phyloP scores from a whole-genome alignment of 2,329 filamentous ascomycete genomes.

The Colletotrichum caudatum region DNA sequence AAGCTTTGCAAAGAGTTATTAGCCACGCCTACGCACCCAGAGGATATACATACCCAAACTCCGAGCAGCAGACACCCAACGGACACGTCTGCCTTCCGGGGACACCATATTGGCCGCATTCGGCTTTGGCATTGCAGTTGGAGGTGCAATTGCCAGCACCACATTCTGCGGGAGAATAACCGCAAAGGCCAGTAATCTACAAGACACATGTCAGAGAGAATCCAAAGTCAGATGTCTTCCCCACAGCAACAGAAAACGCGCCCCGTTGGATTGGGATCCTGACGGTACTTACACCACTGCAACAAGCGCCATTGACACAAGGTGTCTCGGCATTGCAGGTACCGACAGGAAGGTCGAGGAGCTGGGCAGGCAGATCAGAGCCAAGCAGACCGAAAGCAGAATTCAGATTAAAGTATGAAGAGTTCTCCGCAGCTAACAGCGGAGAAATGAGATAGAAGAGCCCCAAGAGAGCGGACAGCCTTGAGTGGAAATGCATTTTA shows the following conservation, averaged over 20 bases:
- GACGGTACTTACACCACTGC: not conserved
- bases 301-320: too few relatives aligned
- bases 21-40: slow-evolving; percentile 6
- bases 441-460: slow-evolving; percentile 10
- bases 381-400: too few relatives aligned
- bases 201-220: not conserved
- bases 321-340: too few relatives aligned
- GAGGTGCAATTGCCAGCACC: slow-evolving; percentile 11
- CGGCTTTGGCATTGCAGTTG: not conserved
- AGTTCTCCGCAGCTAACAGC: slow-evolving; percentile 3
- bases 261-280: slow-evolving; percentile 4
- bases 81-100: too few relatives aligned
- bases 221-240: slow-evolving; percentile 5
- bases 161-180: too few relatives aligned
- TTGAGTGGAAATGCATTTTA: slow-evolving; percentile 8
- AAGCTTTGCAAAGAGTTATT: too few relatives aligned
- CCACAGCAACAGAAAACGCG: slow-evolving; percentile 3
- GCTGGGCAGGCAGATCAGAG: slow-evolving; percentile 8
- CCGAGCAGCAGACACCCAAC: too few relatives aligned
- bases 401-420: not conserved
- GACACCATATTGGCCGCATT: slow-evolving; percentile 5
- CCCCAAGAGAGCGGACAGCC: not conserved
- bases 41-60: not conserved
- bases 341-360: slow-evolving; percentile 4
- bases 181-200: too few relatives aligned